Conservation (phyloP, 2,329 filamentous ascomycete species). For the Neofusicoccum parvum region DNA sequence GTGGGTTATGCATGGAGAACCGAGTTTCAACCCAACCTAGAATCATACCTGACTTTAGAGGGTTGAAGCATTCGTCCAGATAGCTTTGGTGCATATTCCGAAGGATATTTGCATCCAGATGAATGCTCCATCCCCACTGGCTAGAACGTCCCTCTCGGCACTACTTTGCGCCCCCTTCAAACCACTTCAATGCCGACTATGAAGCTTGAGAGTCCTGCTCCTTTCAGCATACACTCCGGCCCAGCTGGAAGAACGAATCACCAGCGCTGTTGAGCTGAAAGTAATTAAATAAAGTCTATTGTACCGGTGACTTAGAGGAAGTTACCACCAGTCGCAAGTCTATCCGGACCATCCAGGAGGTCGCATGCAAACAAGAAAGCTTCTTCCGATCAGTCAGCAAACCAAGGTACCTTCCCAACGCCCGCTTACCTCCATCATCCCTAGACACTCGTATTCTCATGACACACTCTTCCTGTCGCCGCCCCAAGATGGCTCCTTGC, state of each 20-base stretch:
- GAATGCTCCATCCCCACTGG: too few species aligned
- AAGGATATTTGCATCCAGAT: too few species aligned
- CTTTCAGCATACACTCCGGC: too few species aligned
- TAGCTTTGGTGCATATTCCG: too few species aligned
- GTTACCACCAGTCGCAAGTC: neutral
- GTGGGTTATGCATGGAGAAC: too few species aligned
- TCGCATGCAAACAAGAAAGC: slow-evolving; percentile 5
- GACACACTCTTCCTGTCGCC: slow-evolving; percentile 4
- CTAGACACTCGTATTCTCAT: neutral
- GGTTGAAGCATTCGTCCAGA: too few species aligned
- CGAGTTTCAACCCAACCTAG: too few species aligned
- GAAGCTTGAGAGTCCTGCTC: too few species aligned
- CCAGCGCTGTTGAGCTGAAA: neutral
- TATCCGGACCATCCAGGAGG: neutral
- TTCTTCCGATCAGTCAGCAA: neutral
- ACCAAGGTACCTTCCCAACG: neutral
- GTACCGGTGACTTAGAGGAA: neutral
- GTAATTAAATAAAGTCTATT: slow-evolving; percentile 13
- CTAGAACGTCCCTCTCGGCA: too few species aligned
- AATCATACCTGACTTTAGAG: too few species aligned
- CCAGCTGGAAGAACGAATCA: neutral
- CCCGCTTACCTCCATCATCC: neutral
- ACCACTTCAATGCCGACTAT: too few species aligned
- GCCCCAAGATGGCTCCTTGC: slow-evolving; percentile 32
- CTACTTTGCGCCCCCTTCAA: too few species aligned